Conservation (phyloP, 2,329 filamentous ascomycete genomes). For the Penicillium sp. region DNA sequence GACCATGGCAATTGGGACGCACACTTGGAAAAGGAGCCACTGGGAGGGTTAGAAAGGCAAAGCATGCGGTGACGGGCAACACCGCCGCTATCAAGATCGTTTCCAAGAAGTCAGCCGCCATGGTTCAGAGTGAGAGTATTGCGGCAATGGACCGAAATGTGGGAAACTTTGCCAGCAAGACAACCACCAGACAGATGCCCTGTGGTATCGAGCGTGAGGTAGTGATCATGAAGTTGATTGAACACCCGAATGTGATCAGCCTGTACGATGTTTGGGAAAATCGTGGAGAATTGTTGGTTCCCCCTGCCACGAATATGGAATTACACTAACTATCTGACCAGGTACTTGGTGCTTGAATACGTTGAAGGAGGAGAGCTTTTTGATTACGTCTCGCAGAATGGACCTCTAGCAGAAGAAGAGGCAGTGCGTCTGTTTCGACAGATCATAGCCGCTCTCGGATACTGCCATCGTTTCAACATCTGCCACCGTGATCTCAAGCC, state of each 20-base stretch:
- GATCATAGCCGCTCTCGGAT: conserved; percentile 86
- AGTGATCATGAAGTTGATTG: conserved; percentile 93
- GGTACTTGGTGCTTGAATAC: conserved; percentile 92
- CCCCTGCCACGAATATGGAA: neutral
- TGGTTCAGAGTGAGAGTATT: conserved; percentile 83
- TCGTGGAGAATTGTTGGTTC: conserved; percentile 80
- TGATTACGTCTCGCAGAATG: conserved; percentile 75
- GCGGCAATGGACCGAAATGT: conserved; percentile 76
- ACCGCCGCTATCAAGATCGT: conserved; percentile 95
- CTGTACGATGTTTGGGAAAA: conserved; percentile 99
- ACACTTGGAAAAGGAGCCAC: conserved; percentile 89
- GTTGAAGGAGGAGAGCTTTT: conserved; percentile 85
- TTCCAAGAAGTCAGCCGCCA: conserved; percentile 75
- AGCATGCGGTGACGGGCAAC: conserved; percentile 76
- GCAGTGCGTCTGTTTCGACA: conserved; percentile 87
- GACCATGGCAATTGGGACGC: conserved; percentile 89
- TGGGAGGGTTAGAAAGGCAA: conserved; percentile 81
- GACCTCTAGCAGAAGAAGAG: conserved; percentile 75
- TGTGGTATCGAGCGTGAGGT: conserved; percentile 92
- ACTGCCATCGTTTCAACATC: conserved; percentile 92
- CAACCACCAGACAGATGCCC: conserved; percentile 72
- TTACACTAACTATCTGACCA: conserved; percentile 44
- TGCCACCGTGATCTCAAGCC: conserved; percentile 96
- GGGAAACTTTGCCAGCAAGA: conserved; percentile 53
- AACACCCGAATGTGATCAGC: conserved; percentile 92